Base-by-base conservation (phyloP, 2,329 filamentous ascomycete species). In the Verticillium isaacii region DNA sequence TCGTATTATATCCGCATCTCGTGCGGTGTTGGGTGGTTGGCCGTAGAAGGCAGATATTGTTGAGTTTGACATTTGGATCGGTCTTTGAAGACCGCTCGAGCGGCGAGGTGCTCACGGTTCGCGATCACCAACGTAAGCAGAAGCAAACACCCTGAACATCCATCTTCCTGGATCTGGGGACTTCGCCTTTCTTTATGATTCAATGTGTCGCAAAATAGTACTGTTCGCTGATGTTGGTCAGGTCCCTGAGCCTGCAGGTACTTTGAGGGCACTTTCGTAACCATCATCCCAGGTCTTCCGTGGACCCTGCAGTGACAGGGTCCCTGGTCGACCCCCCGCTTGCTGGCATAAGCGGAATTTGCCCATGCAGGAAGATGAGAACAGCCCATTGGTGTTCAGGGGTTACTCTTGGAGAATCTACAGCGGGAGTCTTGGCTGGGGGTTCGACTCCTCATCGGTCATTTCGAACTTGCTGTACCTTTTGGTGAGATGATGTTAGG, bases 1-100 rank as follows among this genome's bases (percentile, higher is more conserved):
- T 54, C 39, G 54, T 50, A 63, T 61, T 37, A 64, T 61, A 34
- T 64, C 61, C 41, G 57, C 63, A 54, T 63, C 63, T 36, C 60
- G 55, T n/a, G 19, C 25, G 29, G 61, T 64, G 23, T 61, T 61
- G 19, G 63, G 63, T 6, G 61, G 59, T 23, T 61, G 59, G 14
- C 63, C 61, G 9, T 45, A 58, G 14, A 45, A 58, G 9, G 56
- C 36, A 5, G 56, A 58, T 17, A 37, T 41, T 5, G 8, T 29
- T 41, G 15, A 17, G 19, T 23, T 50, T 9, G 45, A 11, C 45
- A n/a, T 50, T n/a, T n/a, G n/a, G 39, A 1, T 17, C 8, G 7
- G 17, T 45, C 19, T 50, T 9, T 3, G 2, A n/a, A 50, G 45
- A 50, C n/a, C 45, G 12, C 19, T 25, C 8, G n/a, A 25, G 45